These are phyloP conservation scores for Drechmeria coniospora DNA, from an alignment of 2,329 filamentous ascomycete species.

Conservation along the genomic window DNA sequence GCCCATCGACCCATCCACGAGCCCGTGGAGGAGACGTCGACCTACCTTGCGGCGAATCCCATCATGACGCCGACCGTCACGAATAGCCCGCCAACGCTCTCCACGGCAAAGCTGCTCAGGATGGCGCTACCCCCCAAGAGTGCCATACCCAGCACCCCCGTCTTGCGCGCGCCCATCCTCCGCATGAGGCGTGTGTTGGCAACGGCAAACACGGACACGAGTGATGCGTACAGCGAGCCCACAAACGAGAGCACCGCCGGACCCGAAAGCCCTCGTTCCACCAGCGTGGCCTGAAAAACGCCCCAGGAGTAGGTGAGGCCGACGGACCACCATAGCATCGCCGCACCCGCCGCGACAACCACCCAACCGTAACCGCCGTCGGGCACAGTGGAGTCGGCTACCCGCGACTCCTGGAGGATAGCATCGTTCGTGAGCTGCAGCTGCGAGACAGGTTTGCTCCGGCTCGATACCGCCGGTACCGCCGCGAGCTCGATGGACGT, in stretches of 20 bases:
- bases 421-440: too few relatives aligned
- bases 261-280: slow-evolving; percentile 28
- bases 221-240: slow-evolving; percentile 34
- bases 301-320: slow-evolving; percentile 45
- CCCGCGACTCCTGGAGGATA: too few relatives aligned
- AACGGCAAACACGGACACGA: slow-evolving; percentile 35
- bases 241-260: slow-evolving; percentile 42
- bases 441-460: too few relatives aligned
- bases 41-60: slow-evolving; percentile 16
- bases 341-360: slow-evolving; percentile 32
- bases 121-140: slow-evolving; percentile 35
- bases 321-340: slow-evolving; percentile 40
- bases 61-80: slow-evolving; percentile 16
- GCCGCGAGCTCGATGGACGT: too few relatives aligned
- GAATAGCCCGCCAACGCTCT: slow-evolving; percentile 19
- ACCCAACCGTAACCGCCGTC: slow-evolving; percentile 43
- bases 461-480: too few relatives aligned
- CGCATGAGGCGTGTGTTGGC: slow-evolving; percentile 35
- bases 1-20: too few relatives aligned
- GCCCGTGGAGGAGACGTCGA: not conserved
- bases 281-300: slow-evolving; percentile 40
- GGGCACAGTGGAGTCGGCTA: slow-evolving; percentile 29
- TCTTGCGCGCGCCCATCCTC: slow-evolving; percentile 29
- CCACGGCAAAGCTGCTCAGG: slow-evolving; percentile 21
- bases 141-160: slow-evolving; percentile 31